Evolutionary conservation across 2,329 filamentous ascomycete species (phyloP), one percentile per base, ranked within the genome.

Genomic region (Sclerotinia minor): DNA sequence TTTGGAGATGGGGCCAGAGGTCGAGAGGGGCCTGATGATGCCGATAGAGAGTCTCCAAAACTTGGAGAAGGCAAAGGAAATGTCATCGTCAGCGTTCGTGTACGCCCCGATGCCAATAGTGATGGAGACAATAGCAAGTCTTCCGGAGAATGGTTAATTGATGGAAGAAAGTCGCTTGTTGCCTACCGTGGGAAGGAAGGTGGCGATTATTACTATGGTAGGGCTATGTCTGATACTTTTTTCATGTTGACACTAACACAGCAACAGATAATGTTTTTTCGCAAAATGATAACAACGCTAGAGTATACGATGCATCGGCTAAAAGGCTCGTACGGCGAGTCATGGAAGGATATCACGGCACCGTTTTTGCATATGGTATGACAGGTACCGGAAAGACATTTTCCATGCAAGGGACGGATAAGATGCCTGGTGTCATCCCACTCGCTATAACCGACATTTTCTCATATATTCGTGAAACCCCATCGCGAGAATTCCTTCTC

Each of bases 341-440:
- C 61, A 99, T 99, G 95, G 95, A 99, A 81, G 95, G 95, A 53
- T 99, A 98, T 78, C 94, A 98, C 76, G 95, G 94, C 69, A 99
- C 95, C 0, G 95, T 99, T 32, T 98, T 99, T 78, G 94, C 94
- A 24, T 99, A 99, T 78, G 95, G 95, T 76, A 98, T 98, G 94
- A 99, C 95, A 5, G 95, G 95, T 70, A 98, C 95, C 0, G 95
- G 95, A 73, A 99, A 99, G 82, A 99, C 95, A 0, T 99, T 98
- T 78, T 98, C 94, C 50, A 99, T 99, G 95, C 95, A 99, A 81
- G 95, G 95, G 74, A 99, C 95, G 15, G 93, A 94, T 57, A 92
- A 92, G 3, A 96, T 93, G 50, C 95, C 95, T 1, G 95, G 95
- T 81, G 95, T 99, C 38, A 99, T 99, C 67, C 95, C 95, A 8